These are phyloP conservation scores for Chondrostereum purpureum DNA, from an alignment of 1,284 basidiomycete species.

Conservation along the genomic window DNA sequence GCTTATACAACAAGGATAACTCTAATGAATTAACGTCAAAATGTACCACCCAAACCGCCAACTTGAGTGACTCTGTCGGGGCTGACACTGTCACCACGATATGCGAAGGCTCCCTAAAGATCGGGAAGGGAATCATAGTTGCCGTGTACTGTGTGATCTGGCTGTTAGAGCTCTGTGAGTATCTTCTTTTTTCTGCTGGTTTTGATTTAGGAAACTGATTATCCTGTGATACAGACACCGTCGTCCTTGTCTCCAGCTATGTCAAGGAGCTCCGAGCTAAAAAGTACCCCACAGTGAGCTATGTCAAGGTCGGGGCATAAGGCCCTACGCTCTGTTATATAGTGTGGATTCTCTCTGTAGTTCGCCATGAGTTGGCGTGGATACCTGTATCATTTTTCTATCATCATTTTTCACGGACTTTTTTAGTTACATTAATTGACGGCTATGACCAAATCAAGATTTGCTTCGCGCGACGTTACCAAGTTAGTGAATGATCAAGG, in stretches of 20 bases:
- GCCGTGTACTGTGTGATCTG: background rate
- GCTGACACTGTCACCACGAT: background rate
- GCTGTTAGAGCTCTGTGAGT: background rate
- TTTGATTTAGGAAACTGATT: background rate
- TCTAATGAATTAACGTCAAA: background rate
- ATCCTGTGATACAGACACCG: background rate
- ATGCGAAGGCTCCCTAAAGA: background rate
- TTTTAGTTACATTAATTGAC: no score
- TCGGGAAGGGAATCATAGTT: background rate
- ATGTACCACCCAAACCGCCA: background rate
- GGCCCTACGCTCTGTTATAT: no score
- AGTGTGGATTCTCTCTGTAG: no score
- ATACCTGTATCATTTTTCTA: no score
- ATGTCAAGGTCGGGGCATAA: background rate
- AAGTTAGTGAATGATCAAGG: no score
- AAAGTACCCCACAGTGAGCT: background rate
- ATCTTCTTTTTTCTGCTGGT: background rate
- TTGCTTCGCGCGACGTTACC: no score
- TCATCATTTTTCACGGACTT: no score
- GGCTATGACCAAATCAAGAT: no score
- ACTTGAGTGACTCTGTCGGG: background rate
- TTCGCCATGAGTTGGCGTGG: no score
- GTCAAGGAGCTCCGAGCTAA: background rate
- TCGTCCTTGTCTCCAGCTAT: background rate
- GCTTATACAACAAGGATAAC: background rate